These are phyloP conservation scores for Rutidosis leptorrhynchoides DNA, from an alignment of 129 eudicot species.

Conservation along the genomic window DNA sequence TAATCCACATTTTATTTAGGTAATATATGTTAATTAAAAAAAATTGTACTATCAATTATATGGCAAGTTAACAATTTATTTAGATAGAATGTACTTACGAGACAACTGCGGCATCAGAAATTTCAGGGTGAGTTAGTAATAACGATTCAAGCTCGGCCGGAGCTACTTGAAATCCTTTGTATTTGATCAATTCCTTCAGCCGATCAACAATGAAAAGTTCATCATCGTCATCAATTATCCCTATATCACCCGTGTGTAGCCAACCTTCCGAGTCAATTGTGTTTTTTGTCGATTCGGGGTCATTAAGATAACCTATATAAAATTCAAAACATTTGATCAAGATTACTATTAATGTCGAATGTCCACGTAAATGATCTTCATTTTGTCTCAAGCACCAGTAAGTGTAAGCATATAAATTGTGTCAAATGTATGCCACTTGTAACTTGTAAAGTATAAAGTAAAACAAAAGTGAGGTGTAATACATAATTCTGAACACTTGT, in stretches of 20 bases:
- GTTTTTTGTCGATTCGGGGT: slow-evolving; percentile 66
- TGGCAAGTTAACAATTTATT: neutral
- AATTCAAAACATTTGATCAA: neutral
- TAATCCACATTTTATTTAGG: neutral
- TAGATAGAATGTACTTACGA: slow-evolving; percentile 43
- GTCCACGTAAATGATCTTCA: too few relatives aligned
- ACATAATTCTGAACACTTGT: too few relatives aligned
- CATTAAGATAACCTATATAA: slow-evolving; percentile 69
- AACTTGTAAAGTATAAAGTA: too few relatives aligned
- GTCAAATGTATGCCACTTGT: too few relatives aligned
- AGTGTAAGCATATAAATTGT: too few relatives aligned
- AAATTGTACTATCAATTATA: neutral
- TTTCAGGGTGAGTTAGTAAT: slow-evolving; percentile 56
- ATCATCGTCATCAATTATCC: slow-evolving; percentile 76
- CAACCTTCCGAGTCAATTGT: slow-evolving; percentile 90
- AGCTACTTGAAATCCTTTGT: slow-evolving; percentile 98
- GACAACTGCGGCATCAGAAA: slow-evolving; percentile 89
- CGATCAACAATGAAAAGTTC: slow-evolving; percentile 96
- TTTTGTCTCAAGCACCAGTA: too few relatives aligned
- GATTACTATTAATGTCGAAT: too few relatives aligned
- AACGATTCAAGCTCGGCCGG: slow-evolving; percentile 96
- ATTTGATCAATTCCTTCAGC: slow-evolving; percentile 82
- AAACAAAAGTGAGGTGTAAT: too few relatives aligned
- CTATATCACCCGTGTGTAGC: slow-evolving; percentile 94
- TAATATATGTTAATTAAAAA: neutral